Evolutionary conservation across 73 alveolate genomes (phyloP), one percentile per base, ranked within the genome.

Genomic region (Paramecium sexaurelia): DNA sequence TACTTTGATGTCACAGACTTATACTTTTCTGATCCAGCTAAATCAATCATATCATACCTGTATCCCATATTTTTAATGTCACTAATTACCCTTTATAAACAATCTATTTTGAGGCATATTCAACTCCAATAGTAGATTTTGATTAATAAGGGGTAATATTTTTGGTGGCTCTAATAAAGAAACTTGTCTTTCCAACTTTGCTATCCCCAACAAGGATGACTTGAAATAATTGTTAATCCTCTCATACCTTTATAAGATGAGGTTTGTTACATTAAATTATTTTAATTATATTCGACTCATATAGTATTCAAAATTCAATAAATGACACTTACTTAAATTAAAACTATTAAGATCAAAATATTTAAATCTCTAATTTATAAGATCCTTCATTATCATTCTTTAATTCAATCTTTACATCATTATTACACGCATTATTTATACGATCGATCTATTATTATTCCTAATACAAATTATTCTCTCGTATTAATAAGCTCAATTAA

Each of bases 111-210:
- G 94, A 69, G 45, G 75, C 78, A 41, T 69, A 69, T 51, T 88
- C 94, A 55, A 88, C 89, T 20, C 91, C 94, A 26, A 88, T 51
- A 2, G 94, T 88, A 22, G 94, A 84, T 82, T 56, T 7, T 17
- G 94, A 35, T 51, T 37, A 10, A 13, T 55, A 33, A 45, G 55
- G 86, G 7, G 55, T 55, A 39, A 88, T 82, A 20, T 55, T 57
- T 19, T 88, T 88, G 22, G 27, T 88, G 35, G 55, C 69, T 88
- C 91, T 88, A 8, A 69, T 69, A 75, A 88, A 88, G 83, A 68
- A 88, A 47, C 94, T 96, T 20, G 98, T 85, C 86, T 96, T 96
- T 40, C 99, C 99, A 5, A 95, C 99, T 20, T 96, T 95, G 17
- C 97, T 86, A 75, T 96, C 98, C 32, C 98, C 98, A 22, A 93